These are phyloP conservation scores for Chloris gayana DNA, from an alignment of 176 grass and related monocot genomes.

Conservation along the genomic window DNA sequence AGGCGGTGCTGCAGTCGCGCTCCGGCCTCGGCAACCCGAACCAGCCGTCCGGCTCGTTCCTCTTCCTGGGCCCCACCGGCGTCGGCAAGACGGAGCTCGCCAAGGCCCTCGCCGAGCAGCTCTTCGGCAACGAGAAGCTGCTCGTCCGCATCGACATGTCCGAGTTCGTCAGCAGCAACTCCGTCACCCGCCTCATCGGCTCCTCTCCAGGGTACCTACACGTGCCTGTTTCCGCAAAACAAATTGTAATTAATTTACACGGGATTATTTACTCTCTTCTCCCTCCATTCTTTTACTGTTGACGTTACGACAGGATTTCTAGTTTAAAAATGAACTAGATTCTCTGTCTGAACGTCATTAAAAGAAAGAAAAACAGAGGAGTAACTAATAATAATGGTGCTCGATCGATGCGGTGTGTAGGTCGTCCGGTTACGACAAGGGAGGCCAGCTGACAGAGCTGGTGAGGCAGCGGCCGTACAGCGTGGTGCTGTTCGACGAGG, in stretches of 20 bases:
- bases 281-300: too few species aligned
- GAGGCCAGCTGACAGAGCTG: constrained; percentile 48
- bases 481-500: constrained; percentile 50
- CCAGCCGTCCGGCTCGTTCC: constrained; percentile 36
- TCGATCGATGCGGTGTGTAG: neutral
- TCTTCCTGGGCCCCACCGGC: constrained; percentile 53
- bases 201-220: constrained; percentile 30
- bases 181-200: constrained; percentile 43
- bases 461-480: constrained; percentile 39
- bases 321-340: too few species aligned
- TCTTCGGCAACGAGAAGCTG: constrained; percentile 28
- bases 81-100: constrained; percentile 64
- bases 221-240: neutral
- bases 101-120: constrained; percentile 50
- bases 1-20: constrained; percentile 39
- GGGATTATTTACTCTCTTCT: too few species aligned
- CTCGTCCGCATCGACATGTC: constrained; percentile 52
- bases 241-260: too few species aligned
- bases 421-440: constrained; percentile 15
- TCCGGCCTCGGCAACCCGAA: constrained; percentile 24
- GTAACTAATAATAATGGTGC: too few species aligned
- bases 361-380: too few species aligned
- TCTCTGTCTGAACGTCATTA: too few species aligned
- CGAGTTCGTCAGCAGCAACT: constrained; percentile 29
- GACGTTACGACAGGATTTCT: too few species aligned